Conservation (phyloP, 2,329 filamentous ascomycete genomes). For the Tetracladium maxilliforme region DNA sequence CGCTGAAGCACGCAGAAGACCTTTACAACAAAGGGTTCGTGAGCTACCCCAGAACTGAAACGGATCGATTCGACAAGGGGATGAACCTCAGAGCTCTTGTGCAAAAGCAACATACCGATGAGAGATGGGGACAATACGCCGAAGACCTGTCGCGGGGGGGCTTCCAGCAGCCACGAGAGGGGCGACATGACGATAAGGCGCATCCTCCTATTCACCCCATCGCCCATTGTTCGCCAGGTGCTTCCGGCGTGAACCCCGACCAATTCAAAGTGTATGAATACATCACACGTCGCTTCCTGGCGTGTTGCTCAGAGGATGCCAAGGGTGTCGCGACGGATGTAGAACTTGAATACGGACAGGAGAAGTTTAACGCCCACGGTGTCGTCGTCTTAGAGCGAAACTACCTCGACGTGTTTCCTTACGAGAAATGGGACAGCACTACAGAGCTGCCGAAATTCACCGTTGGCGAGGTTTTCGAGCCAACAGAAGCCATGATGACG, state of each 20-base stretch:
- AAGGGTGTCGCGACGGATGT: constrained; percentile 75
- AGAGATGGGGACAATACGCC: constrained; percentile 68
- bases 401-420: constrained; percentile 89
- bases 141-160: constrained; percentile 58
- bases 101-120: constrained; percentile 68
- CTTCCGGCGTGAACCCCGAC: constrained; percentile 41
- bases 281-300: constrained; percentile 78
- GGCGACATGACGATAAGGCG: constrained; percentile 86
- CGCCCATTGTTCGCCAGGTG: constrained; percentile 52
- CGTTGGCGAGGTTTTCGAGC: constrained; percentile 70
- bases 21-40: constrained; percentile 94
- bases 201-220: constrained; percentile 96
- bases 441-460: constrained; percentile 68
- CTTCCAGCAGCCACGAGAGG: constrained; percentile 70
- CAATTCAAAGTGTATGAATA: constrained; percentile 84
- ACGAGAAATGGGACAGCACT: constrained; percentile 91
- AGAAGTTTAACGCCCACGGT: constrained; percentile 70
- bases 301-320: constrained; percentile 91
- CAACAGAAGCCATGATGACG: constrained; percentile 74
- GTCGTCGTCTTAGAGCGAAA: constrained; percentile 78
- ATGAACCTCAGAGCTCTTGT: constrained; percentile 74
- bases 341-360: constrained; percentile 70
- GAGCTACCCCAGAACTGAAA: constrained; percentile 94
- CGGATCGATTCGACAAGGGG: constrained; percentile 81
- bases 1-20: constrained; percentile 76